These are phyloP conservation scores for Solanum chacoense DNA, from an alignment of 305 asterid genomes.

Conservation along the genomic window DNA sequence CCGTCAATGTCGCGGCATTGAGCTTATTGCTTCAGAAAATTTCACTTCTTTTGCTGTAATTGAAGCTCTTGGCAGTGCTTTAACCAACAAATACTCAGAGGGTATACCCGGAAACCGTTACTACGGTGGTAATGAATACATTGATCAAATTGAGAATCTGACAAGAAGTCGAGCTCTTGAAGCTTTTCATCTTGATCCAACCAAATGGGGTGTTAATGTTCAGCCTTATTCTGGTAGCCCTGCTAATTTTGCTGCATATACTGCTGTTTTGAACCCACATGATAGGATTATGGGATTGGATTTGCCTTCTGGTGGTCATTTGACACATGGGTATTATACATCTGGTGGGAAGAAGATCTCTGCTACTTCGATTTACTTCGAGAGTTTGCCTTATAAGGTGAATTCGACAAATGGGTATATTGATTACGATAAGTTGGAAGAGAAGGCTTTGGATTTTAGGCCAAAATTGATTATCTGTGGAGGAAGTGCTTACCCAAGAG, in stretches of 20 bases:
- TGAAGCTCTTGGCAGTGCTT: slow-evolving; percentile 84
- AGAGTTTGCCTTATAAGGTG: slow-evolving; percentile 90
- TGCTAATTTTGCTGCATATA: slow-evolving; percentile 88
- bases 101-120: slow-evolving; percentile 92
- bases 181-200: slow-evolving; percentile 76
- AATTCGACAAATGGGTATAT: slow-evolving; percentile 63
- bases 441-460: slow-evolving; percentile 92
- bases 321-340: slow-evolving; percentile 88
- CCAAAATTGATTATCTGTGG: slow-evolving; percentile 89
- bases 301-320: slow-evolving; percentile 89
- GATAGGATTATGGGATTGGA: slow-evolving; percentile 92
- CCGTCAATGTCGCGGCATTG: slow-evolving; percentile 90
- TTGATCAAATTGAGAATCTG: slow-evolving; percentile 83
- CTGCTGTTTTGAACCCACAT: slow-evolving; percentile 88
- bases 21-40: slow-evolving; percentile 90
- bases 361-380: slow-evolving; percentile 82
- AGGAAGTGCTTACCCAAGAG: slow-evolving; percentile 93
- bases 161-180: slow-evolving; percentile 79
- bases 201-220: slow-evolving; percentile 95
- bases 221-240: slow-evolving; percentile 92
- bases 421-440: slow-evolving; percentile 78
- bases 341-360: slow-evolving; percentile 85
- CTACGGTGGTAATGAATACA: slow-evolving; percentile 89
- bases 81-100: slow-evolving; percentile 93
- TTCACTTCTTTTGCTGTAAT: slow-evolving; percentile 97